Evolutionary conservation across 257 asterid species (phyloP).

Genomic region (Solanum pimpinellifolium): DNA sequence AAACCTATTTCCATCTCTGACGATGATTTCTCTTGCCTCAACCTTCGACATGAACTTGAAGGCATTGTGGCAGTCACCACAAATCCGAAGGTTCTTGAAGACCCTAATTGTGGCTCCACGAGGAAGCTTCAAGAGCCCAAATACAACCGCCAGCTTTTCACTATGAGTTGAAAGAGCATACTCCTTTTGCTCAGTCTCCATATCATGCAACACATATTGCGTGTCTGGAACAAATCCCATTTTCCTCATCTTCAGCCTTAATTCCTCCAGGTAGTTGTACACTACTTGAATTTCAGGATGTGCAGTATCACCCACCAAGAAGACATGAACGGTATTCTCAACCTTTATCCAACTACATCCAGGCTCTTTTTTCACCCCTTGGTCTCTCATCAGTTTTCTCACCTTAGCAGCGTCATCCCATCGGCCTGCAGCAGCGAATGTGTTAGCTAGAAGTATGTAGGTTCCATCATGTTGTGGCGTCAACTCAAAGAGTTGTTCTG

Average conservation of each 20-base stretch:
- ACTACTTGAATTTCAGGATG: constrained; percentile 55
- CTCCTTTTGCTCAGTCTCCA: constrained; percentile 66
- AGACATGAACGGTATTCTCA: constrained; percentile 53
- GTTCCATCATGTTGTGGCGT: constrained; percentile 64
- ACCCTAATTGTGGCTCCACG: constrained; percentile 48
- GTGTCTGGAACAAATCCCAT: constrained; percentile 68
- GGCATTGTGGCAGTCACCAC: constrained; percentile 69
- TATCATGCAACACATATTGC: constrained; percentile 47
- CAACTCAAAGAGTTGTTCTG: constrained; percentile 45
- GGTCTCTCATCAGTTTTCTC: constrained; percentile 56
- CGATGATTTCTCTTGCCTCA: constrained; percentile 56
- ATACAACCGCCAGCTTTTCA: constrained; percentile 71
- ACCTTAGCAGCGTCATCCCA: constrained; percentile 47
- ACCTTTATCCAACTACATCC: constrained; percentile 74
- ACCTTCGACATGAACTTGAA: constrained; percentile 51
- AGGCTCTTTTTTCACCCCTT: constrained; percentile 73
- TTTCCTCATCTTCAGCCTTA: constrained; percentile 40
- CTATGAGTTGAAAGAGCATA: constrained; percentile 60
- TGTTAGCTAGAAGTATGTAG: constrained; percentile 57
- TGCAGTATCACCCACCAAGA: constrained; percentile 52
- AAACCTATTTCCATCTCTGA: constrained; percentile 69
- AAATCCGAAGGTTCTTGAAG: constrained; percentile 60
- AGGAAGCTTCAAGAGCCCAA: constrained; percentile 56
- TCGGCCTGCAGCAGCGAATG: constrained; percentile 43
- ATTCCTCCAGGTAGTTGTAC: constrained; percentile 36